Conservation (phyloP, 495 filamentous ascomycete genomes). For the Gamarada debralockiae region DNA sequence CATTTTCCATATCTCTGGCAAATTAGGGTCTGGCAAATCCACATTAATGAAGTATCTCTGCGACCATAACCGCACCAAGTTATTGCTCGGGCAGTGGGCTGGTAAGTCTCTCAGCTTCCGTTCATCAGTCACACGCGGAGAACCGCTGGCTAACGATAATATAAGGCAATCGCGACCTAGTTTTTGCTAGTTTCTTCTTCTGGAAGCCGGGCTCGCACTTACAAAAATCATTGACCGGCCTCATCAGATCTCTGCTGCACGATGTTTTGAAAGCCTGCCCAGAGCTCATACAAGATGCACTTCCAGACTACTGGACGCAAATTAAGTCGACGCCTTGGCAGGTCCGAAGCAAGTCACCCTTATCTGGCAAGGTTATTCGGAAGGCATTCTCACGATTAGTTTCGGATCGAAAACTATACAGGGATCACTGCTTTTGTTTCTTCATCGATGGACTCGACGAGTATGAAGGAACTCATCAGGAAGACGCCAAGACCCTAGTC, state of each 20-base stretch:
- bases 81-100: slow-evolving; percentile 28
- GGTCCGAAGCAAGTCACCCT: too few relatives aligned
- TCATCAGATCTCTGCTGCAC: slow-evolving; percentile 37
- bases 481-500: too few relatives aligned
- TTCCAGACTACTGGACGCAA: background rate
- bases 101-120: background rate
- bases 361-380: too few relatives aligned
- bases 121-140: background rate
- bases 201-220: slow-evolving; percentile 34
- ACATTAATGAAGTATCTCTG: slow-evolving; percentile 41
- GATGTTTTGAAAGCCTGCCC: slow-evolving; percentile 29
- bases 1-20: slow-evolving; percentile 36
- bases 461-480: too few relatives aligned
- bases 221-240: slow-evolving; percentile 39
- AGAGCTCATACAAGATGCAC: background rate
- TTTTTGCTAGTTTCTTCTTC: slow-evolving; percentile 43
- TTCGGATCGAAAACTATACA: too few relatives aligned
- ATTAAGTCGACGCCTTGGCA: background rate
- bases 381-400: too few relatives aligned
- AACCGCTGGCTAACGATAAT: too few relatives aligned
- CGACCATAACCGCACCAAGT: slow-evolving; percentile 14
- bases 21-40: slow-evolving; percentile 42
- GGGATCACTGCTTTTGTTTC: slow-evolving; percentile 46
- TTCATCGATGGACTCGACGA: too few relatives aligned
- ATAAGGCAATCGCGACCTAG: slow-evolving; percentile 15